phyloP scores from a whole-genome alignment of 2,329 filamentous ascomycete species.

The Xylariaceae sp. region DNA sequence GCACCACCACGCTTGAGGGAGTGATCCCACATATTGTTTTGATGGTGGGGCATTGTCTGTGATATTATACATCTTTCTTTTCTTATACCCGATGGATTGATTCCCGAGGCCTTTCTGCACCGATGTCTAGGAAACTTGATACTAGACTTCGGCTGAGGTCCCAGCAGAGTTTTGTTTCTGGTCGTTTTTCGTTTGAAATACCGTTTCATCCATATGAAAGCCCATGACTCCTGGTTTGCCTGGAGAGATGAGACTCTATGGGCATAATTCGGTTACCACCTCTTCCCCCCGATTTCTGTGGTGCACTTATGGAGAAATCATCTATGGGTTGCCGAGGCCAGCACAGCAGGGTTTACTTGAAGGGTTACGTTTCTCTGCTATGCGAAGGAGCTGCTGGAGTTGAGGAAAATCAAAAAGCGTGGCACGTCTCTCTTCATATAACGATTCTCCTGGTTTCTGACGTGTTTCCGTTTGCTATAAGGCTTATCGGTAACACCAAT shows the following conservation, averaged over 20 bases:
- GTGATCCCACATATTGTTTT: background rate
- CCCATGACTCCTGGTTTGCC: background rate
- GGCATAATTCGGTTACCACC: background rate
- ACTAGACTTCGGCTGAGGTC: background rate
- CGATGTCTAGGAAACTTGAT: background rate
- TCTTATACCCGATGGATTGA: conserved; percentile 1
- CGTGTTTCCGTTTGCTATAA: background rate
- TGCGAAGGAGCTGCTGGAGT: conserved; percentile 15
- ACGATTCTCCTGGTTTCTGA: background rate
- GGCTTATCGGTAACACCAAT: background rate
- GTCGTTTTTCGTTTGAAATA: background rate
- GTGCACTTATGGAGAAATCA: background rate
- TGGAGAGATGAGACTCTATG: background rate
- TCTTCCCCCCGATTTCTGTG: background rate
- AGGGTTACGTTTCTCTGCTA: background rate
- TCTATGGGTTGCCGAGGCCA: conserved; percentile 15
- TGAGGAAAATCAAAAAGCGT: conserved; percentile 10
- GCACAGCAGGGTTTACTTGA: conserved; percentile 14
- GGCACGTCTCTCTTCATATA: background rate
- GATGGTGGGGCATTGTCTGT: conserved; percentile 1
- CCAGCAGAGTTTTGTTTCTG: background rate
- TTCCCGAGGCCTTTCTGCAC: background rate
- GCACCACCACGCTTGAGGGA: conserved; percentile 3
- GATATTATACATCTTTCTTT: conserved; percentile 6
- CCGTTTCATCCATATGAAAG: background rate